Base-by-base conservation (phyloP, 768 basidiomycete species). In the Tulasnella sp. region DNA sequence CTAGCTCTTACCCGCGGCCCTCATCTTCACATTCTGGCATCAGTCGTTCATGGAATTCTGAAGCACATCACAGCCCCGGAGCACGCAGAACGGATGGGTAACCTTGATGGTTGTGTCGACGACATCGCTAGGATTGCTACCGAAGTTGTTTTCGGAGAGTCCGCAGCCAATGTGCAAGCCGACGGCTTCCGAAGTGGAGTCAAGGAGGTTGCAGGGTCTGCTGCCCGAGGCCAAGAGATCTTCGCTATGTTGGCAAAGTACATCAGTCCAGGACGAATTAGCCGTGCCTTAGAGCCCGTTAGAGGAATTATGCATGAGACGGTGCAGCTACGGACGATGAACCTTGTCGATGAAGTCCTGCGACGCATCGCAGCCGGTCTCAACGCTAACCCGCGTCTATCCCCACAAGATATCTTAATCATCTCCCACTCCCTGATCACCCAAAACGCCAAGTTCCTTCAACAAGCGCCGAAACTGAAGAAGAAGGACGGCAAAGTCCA, bases 151-250 rank as follows among this genome's bases (percentile, higher is more conserved):
- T 98, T 98, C 82, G 97, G 97, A 38, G 92, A 96, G 84, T 96
- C 97, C 1, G 94, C 93, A 19, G 94, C 94, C 84, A 95, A 98
- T 82, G 92, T 94, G 0, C 90, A 92, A 79, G 88, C 92, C 3
- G 95, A 96, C 82, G 97, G 92, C 36, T 98, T 97, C 90, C 95
- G 92, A 86, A 96, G 96, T 24, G 96, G 94, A 85, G 94, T 96
- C 91, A 90, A 93, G 31, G 97, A 99, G 86, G 97, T 97, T 39
- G 89, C 91, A 42, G 89, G 91, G 14, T 95, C 95, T 36, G 89
- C 92, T 2, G 90, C 94, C n/a, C 91, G 91, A 83, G 95, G 93
- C 2, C 86, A 97, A 42, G 96, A 99, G 83, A 92, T 94, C 0
- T 95, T 98, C 83, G 90, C 91, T 19, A 89, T 96, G 79, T 86